These are phyloP conservation scores for Luffa aegyptiaca DNA, from an alignment of 306 rosid genomes.

Conservation along the genomic window DNA sequence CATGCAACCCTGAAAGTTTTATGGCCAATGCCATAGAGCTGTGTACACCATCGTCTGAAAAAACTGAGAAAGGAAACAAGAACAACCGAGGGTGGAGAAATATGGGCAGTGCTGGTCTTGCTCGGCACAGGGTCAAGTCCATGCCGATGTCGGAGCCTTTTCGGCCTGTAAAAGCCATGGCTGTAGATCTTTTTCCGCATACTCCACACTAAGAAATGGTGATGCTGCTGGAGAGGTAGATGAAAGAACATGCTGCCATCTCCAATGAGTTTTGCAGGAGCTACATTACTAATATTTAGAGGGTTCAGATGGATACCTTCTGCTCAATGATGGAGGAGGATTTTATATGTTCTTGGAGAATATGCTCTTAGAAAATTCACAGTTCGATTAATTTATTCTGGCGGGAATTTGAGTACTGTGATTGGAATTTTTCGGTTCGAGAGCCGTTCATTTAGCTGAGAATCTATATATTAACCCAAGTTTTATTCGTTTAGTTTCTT, in stretches of 20 bases:
- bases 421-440: not conserved
- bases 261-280: not conserved
- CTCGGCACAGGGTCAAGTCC: slow-evolving; percentile 80
- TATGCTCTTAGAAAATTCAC: not conserved
- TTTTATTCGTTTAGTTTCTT: not conserved
- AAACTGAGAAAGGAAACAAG: slow-evolving; percentile 57
- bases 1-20: slow-evolving; percentile 90
- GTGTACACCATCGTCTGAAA: slow-evolving; percentile 71
- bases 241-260: not conserved
- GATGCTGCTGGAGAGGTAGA: slow-evolving; percentile 88
- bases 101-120: slow-evolving; percentile 80
- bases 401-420: not conserved
- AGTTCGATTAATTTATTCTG: not conserved
- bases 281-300: not conserved
- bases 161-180: slow-evolving; percentile 79
- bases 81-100: slow-evolving; percentile 90
- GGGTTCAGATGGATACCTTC: not conserved
- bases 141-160: slow-evolving; percentile 92
- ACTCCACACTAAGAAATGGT: slow-evolving; percentile 84
- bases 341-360: not conserved
- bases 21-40: slow-evolving; percentile 96
- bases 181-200: slow-evolving; percentile 93
- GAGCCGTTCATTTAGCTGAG: not conserved
- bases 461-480: not conserved
- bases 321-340: not conserved